A percentile compares a stretch with the other conserved stretches of the same genome.
These are phyloP conservation scores for Aquilaria agallochum DNA, from an alignment of 441 rosid genomes.

Conservation along the genomic window DNA sequence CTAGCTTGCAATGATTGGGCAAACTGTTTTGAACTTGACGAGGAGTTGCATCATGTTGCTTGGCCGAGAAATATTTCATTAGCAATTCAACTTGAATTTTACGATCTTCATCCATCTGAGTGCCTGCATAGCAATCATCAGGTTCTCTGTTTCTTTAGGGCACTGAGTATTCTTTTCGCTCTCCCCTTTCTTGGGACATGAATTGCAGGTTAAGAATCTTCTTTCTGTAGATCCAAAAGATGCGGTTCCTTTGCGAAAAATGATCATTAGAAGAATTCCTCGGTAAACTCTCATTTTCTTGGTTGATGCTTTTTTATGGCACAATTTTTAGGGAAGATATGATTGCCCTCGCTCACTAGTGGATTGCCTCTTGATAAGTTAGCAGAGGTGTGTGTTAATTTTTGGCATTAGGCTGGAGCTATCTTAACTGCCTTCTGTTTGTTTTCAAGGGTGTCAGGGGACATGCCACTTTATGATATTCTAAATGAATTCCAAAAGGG, in stretches of 20 bases:
- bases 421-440: slow-evolving; percentile 13
- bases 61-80: not conserved
- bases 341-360: too few relatives aligned
- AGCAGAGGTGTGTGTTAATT: not conserved
- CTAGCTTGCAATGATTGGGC: too few relatives aligned
- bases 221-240: slow-evolving; percentile 65
- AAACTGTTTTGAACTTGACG: too few relatives aligned
- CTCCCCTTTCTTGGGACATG: slow-evolving; percentile 7
- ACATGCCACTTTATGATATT: slow-evolving; percentile 86
- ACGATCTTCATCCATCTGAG: not conserved
- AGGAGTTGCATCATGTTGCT: too few relatives aligned
- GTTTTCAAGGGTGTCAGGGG: slow-evolving; percentile 66
- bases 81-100: not conserved
- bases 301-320: not conserved
- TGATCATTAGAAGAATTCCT: slow-evolving; percentile 83
- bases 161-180: not conserved
- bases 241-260: slow-evolving; percentile 72
- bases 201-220: slow-evolving; percentile 72
- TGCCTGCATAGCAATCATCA: too few relatives aligned
- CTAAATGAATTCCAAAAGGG: slow-evolving; percentile 95
- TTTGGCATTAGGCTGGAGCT: slow-evolving; percentile 4
- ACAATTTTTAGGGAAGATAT: not conserved
- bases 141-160: too few relatives aligned
- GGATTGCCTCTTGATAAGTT: too few relatives aligned
- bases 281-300: slow-evolving; percentile 37